Percentiles rank a stretch among this genome's conserved stretches.
Evolutionary conservation across 306 rosid genomes (phyloP).

Genomic region (Citrullus amarus): DNA sequence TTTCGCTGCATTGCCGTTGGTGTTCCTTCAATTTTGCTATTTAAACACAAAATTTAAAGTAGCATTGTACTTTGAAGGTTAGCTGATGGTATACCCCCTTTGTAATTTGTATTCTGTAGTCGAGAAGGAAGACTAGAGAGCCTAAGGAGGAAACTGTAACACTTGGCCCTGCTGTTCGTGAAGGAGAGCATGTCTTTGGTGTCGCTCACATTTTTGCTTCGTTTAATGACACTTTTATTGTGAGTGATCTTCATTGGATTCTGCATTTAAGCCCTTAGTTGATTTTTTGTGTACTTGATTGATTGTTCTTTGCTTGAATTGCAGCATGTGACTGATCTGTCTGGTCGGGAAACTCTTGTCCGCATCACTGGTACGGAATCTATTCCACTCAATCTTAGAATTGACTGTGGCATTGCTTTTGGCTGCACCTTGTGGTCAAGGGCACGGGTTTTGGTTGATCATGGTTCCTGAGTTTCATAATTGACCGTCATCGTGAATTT

Average conservation of each 20-base stretch:
- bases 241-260: slow-evolving; percentile 6
- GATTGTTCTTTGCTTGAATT: background rate
- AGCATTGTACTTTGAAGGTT: too few relatives aligned
- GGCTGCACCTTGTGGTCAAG: too few relatives aligned
- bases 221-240: slow-evolving; percentile 39
- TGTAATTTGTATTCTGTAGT: slow-evolving; percentile 9
- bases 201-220: slow-evolving; percentile 44
- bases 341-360: slow-evolving; percentile 80
- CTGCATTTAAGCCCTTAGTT: background rate
- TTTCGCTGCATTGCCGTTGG: background rate
- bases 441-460: too few relatives aligned
- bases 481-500: too few relatives aligned
- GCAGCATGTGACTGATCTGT: slow-evolving; percentile 84
- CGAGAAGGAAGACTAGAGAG: slow-evolving; percentile 35
- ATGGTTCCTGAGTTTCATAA: too few relatives aligned
- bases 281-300: background rate
- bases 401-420: background rate
- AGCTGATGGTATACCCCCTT: too few relatives aligned
- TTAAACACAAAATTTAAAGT: background rate
- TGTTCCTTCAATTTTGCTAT: background rate
- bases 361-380: slow-evolving; percentile 46
- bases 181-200: slow-evolving; percentile 39
- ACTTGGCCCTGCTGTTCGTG: slow-evolving; percentile 35
- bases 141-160: slow-evolving; percentile 43
- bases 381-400: background rate